Conservation (phyloP, 805 yeast genomes). For the Candida parachauliodes region DNA sequence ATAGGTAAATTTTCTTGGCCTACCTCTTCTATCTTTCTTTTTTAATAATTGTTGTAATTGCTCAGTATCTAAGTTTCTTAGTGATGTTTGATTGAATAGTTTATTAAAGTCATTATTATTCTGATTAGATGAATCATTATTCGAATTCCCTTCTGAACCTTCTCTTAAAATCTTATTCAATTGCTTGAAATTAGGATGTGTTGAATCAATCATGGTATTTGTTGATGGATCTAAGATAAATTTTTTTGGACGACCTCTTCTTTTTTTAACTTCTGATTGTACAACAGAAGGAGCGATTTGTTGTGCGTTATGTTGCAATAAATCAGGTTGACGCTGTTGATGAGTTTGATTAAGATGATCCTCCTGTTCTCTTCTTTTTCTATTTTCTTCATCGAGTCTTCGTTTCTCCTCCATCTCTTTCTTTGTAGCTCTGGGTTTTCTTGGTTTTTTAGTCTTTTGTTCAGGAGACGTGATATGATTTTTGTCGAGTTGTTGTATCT, state of each 20-base stretch:
- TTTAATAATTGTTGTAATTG: constrained; percentile 32
- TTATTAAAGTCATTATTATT: constrained; percentile 12
- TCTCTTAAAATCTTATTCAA: constrained; percentile 25
- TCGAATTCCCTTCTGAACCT: not conserved
- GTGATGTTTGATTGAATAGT: constrained; percentile 24
- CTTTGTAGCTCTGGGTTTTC: constrained; percentile 11
- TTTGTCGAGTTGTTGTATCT: constrained; percentile 8
- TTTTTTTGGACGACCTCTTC: constrained; percentile 41
- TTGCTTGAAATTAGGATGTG: constrained; percentile 40
- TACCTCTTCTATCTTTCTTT: constrained; percentile 45
- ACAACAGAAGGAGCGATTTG: constrained; percentile 7
- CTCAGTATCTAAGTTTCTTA: constrained; percentile 27
- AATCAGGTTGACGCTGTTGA: not conserved
- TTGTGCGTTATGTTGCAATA: constrained; percentile 11
- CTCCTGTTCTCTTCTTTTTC: constrained; percentile 13
- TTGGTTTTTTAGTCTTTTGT: constrained; percentile 9
- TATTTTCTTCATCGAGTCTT: constrained; percentile 14
- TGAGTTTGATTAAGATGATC: no score
- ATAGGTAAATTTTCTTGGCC: constrained; percentile 50
- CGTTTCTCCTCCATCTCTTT: constrained; percentile 10
- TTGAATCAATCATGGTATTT: constrained; percentile 36
- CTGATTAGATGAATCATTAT: constrained; percentile 1
- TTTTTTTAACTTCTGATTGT: constrained; percentile 24
- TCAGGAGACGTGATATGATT: constrained; percentile 7
- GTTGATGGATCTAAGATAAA: constrained; percentile 40